Conservation (phyloP, 2,329 filamentous ascomycete species). For the Colletotrichum caudatum region DNA sequence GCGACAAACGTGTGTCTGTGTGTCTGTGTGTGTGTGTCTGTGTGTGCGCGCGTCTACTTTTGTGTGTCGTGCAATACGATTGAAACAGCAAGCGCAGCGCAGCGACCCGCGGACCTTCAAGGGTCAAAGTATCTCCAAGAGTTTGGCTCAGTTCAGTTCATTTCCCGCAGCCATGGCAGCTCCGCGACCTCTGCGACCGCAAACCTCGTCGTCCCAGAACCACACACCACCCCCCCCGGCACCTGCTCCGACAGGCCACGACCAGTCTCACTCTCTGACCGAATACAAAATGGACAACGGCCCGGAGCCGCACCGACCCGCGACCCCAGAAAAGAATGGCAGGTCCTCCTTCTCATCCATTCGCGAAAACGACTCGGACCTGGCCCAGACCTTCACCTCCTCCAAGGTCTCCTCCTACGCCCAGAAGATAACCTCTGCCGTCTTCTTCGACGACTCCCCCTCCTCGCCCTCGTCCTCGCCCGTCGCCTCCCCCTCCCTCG, state of each 20-base stretch:
- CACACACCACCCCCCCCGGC: conserved; percentile 47
- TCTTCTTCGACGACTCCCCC: conserved; percentile 59
- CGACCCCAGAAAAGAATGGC: conserved; percentile 52
- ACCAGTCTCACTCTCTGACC: conserved; percentile 19
- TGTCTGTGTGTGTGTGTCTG: conserved; percentile 13
- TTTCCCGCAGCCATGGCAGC: conserved; percentile 39
- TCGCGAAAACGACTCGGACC: conserved; percentile 68
- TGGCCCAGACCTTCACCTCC: conserved; percentile 72
- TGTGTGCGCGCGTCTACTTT: conserved; percentile 12
- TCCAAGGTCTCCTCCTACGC: conserved; percentile 72
- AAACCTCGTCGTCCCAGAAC: conserved; percentile 48
- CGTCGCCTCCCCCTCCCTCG: conserved; percentile 45
- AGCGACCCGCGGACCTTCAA: conserved; percentile 36
- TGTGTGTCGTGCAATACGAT: conserved; percentile 38
- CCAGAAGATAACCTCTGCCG: conserved; percentile 59
- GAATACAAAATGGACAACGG: conserved; percentile 49
- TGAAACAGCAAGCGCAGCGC: conserved; percentile 40
- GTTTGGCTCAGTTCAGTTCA: no score
- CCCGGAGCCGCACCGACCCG: conserved; percentile 44
- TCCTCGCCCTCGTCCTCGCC: conserved; percentile 58
- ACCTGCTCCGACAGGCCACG: conserved; percentile 47
- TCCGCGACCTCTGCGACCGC: conserved; percentile 36
- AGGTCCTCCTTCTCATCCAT: conserved; percentile 73
- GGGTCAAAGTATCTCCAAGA: conserved; percentile 29
- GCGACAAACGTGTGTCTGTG: conserved; percentile 1